A percentile compares a stretch with the other conserved stretches of the same genome.
These are phyloP conservation scores for Oryza brachyantha DNA, from an alignment of 176 grass and related monocot species.

Conservation along the genomic window DNA sequence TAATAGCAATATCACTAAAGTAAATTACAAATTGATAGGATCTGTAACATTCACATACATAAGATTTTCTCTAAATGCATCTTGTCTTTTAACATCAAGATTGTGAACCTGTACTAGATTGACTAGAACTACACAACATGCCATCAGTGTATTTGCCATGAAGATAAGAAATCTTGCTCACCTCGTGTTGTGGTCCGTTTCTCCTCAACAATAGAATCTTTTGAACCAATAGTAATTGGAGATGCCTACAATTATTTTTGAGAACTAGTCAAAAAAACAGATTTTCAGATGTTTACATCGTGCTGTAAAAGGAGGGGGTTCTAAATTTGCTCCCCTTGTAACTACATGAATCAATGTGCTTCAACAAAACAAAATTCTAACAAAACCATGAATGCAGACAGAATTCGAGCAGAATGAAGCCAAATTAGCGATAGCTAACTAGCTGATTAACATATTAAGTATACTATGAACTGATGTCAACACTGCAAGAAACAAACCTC, in stretches of 20 bases:
- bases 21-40: background rate
- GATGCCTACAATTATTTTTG: constrained; percentile 35
- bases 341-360: background rate
- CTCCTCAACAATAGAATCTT: constrained; percentile 53
- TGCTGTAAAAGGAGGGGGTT: background rate
- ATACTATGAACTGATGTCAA: background rate
- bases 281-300: background rate
- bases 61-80: background rate
- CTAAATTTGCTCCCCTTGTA: background rate
- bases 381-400: background rate
- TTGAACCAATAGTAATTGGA: constrained; percentile 37
- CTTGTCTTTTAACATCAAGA: background rate
- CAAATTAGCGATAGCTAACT: background rate
- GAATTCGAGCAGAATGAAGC: constrained; percentile 12
- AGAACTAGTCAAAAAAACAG: background rate
- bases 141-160: background rate
- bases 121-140: constrained; percentile 16
- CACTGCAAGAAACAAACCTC: constrained; percentile 40
- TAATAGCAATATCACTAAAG: background rate
- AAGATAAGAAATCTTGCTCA: constrained; percentile 21
- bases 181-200: constrained; percentile 70
- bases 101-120: background rate
- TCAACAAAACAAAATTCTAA: constrained; percentile 1
- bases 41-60: background rate
- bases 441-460: constrained; percentile 3